These are phyloP conservation scores for Aspergillus homomorphus DNA, from an alignment of 495 filamentous ascomycete genomes.

Conservation along the genomic window DNA sequence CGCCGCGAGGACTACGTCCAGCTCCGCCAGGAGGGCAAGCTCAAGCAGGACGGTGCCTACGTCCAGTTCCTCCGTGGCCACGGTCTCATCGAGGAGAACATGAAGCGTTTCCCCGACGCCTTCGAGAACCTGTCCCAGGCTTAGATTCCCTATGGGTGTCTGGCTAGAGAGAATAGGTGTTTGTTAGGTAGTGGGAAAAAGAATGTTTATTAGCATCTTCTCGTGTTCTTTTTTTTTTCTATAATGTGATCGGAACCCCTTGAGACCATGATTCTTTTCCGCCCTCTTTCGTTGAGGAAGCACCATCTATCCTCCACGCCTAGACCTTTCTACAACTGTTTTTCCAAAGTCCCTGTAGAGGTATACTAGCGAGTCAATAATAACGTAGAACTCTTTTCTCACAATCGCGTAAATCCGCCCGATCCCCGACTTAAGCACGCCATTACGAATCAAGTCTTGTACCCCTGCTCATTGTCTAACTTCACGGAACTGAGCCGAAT, in stretches of 20 bases:
- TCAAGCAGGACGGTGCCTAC: conserved; percentile 96
- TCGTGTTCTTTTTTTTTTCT: neutral
- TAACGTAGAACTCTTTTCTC: no score
- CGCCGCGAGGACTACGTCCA: conserved; percentile 94
- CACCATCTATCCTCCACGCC: no score
- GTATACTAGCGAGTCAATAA: no score
- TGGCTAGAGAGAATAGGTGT: neutral
- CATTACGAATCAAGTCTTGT: no score
- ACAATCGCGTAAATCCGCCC: no score
- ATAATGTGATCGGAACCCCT: neutral
- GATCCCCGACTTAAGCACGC: no score
- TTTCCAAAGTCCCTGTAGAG: no score
- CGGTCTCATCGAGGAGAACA: conserved; percentile 80
- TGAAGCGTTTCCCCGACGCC: conserved; percentile 87
- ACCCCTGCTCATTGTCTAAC: no score
- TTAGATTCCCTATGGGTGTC: conserved; percentile 28
- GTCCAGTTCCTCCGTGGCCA: conserved; percentile 96
- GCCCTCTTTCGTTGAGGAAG: no score
- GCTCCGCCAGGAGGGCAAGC: conserved; percentile 82
- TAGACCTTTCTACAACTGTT: no score
- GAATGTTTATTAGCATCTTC: neutral
- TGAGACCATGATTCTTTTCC: neutral
- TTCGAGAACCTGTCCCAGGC: conserved; percentile 58
- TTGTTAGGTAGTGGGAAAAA: neutral
- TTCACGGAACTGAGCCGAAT: no score